Evolutionary conservation across 2,329 filamentous ascomycete genomes (phyloP).

Genomic region (Calonectria multiphialidica): DNA sequence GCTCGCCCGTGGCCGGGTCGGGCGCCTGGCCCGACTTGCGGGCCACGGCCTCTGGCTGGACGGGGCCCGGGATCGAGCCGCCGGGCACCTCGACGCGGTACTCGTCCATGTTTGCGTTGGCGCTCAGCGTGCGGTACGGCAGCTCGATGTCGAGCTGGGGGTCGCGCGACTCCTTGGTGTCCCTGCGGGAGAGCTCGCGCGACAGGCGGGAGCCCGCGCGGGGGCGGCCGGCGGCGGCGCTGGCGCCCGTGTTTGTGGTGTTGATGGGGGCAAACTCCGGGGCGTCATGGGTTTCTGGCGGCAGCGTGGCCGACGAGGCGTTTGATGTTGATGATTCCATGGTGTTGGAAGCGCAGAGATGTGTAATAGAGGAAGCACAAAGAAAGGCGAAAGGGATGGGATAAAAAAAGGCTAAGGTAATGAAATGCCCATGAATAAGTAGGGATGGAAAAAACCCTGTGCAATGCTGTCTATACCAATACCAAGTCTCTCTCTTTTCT

Average conservation of each 20-base stretch:
- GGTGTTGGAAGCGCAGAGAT: neutral
- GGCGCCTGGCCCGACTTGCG: constrained; percentile 29
- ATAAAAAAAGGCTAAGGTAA: neutral
- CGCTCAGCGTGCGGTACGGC: constrained; percentile 73
- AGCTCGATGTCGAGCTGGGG: constrained; percentile 66
- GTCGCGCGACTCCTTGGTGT: constrained; percentile 53
- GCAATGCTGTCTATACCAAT: neutral
- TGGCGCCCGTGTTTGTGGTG: constrained; percentile 28
- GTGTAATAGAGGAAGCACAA: no score
- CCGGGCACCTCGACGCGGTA: constrained; percentile 72
- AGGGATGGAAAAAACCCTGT: neutral
- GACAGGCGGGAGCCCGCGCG: constrained; percentile 33
- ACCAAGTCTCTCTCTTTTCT: neutral
- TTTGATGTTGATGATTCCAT: constrained; percentile 20
- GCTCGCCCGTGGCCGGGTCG: constrained; percentile 30
- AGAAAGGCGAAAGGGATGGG: no score
- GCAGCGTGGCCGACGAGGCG: constrained; percentile 25
- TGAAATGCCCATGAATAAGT: neutral
- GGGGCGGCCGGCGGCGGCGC: constrained; percentile 37
- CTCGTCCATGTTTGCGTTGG: constrained; percentile 73
- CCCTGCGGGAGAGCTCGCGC: constrained; percentile 44
- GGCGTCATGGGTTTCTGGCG: constrained; percentile 4
- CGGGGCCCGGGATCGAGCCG: constrained; percentile 70
- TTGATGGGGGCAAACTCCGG: constrained; percentile 39
- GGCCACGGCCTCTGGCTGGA: constrained; percentile 41